A percentile compares a stretch with the other conserved stretches of the same genome.
Evolutionary conservation across 768 basidiomycete species (phyloP).

Genomic region (Amanita fuliginea): DNA sequence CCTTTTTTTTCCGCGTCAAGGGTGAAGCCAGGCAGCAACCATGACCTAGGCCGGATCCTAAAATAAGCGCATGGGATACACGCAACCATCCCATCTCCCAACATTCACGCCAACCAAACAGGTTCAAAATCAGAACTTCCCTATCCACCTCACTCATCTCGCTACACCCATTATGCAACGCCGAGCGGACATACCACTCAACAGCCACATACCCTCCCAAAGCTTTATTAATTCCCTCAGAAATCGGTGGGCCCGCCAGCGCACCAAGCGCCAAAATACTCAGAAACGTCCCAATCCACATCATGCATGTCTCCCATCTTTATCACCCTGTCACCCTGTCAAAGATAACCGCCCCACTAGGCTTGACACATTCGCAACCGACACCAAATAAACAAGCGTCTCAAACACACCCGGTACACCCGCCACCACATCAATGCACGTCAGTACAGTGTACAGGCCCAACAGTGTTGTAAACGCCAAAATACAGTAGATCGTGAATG

Average conservation of each 20-base stretch:
- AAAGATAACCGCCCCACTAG: slow-evolving; percentile 50
- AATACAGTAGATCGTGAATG: slow-evolving; percentile 47
- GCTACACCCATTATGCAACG: slow-evolving; percentile 16
- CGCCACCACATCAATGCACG: slow-evolving; percentile 23
- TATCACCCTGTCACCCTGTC: slow-evolving; percentile 49
- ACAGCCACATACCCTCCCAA: slow-evolving; percentile 43
- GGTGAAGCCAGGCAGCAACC: no score
- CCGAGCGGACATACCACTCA: slow-evolving; percentile 34
- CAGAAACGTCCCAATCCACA: slow-evolving; percentile 51
- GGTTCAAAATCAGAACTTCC: no score
- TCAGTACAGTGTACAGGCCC: slow-evolving; percentile 68
- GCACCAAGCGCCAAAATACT: slow-evolving; percentile 52
- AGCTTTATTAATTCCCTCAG: slow-evolving; percentile 49
- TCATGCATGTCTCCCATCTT: slow-evolving; percentile 49
- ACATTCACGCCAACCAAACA: no score
- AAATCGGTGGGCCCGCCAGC: slow-evolving; percentile 61
- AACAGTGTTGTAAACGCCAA: slow-evolving; percentile 50
- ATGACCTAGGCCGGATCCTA: no score
- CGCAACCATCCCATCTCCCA: no score
- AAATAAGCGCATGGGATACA: no score
- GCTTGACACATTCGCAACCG: slow-evolving; percentile 59
- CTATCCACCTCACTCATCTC: slow-evolving; percentile 13
- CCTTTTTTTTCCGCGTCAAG: no score
- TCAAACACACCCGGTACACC: slow-evolving; percentile 30
- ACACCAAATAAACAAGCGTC: slow-evolving; percentile 50